These are phyloP conservation scores for Brettanomyces custersianus DNA, from an alignment of 805 yeast species.

Conservation along the genomic window DNA sequence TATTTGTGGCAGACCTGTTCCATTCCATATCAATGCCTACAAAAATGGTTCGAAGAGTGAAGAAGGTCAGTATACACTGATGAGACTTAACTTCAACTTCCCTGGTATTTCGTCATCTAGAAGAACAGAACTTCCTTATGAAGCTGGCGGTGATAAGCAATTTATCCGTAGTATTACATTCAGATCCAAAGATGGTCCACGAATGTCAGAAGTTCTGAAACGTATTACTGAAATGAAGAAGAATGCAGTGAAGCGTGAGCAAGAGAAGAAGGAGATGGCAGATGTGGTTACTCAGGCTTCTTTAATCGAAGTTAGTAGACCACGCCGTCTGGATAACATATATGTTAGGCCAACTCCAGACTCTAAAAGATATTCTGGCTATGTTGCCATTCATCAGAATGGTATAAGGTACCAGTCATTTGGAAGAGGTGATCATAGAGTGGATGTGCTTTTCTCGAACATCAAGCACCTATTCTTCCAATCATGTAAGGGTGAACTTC, in stretches of 20 bases:
- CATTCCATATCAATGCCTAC: slow-evolving; percentile 90
- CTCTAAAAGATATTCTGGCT: slow-evolving; percentile 90
- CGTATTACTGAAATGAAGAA: slow-evolving; percentile 89
- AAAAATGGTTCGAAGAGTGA: slow-evolving; percentile 93
- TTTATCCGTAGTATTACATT: slow-evolving; percentile 81
- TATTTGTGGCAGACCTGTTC: slow-evolving; percentile 92
- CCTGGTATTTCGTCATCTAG: slow-evolving; percentile 63
- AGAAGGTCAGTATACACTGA: slow-evolving; percentile 89
- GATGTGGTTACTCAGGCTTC: slow-evolving; percentile 92
- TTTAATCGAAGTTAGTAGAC: slow-evolving; percentile 75
- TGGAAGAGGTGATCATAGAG: slow-evolving; percentile 71
- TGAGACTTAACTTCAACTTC: slow-evolving; percentile 85
- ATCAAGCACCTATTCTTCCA: slow-evolving; percentile 92
- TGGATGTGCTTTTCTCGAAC: slow-evolving; percentile 83
- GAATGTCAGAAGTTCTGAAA: slow-evolving; percentile 83
- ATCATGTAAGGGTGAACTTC: slow-evolving; percentile 89
- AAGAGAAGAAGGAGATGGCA: slow-evolving; percentile 83
- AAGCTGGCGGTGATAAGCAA: slow-evolving; percentile 76
- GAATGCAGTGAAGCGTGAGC: slow-evolving; percentile 82
- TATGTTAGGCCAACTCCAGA: slow-evolving; percentile 95
- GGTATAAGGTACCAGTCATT: slow-evolving; percentile 92
- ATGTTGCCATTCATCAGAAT: slow-evolving; percentile 85
- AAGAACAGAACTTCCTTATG: slow-evolving; percentile 81
- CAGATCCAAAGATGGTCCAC: slow-evolving; percentile 82
- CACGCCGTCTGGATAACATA: slow-evolving; percentile 79